Base-by-base conservation (phyloP, 352 stramenopile species). In the Pythium sukuiense region DNA sequence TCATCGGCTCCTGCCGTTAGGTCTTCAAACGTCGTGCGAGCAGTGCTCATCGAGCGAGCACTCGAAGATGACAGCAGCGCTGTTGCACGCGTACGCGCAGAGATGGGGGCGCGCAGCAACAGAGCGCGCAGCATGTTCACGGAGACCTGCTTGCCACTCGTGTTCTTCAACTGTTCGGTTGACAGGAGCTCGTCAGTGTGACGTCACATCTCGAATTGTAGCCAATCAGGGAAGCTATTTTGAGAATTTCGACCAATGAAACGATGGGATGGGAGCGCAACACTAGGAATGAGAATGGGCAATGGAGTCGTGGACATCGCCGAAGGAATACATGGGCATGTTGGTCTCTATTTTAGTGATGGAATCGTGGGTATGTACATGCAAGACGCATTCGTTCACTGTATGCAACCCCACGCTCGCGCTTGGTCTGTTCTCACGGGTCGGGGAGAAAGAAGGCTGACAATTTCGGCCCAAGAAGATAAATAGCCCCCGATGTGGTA, bases 1-100 rank as follows among this genome's bases (percentile, higher is more conserved):
- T 68, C 61, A 61, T 97, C 89, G 13, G 86, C 83, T 26, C 72
- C 76, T 4, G 80, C 81, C 35, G 83, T 88, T 52, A 94, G 69
- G 49, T 86, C 72, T 41, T 92, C 86, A 45, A 91, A 92, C 1
- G 65, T 73, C 33, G 74, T 63, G 20, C 79, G 83, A 9, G 50
- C 69, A 32, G 13, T 59, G 60, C 61, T 63, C 63, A 78, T 76
- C 6, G 63, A 13, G 27, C 64, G 64, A 32, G 12, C n/a, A 52
- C 16, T 6, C 20, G 20, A 20, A 41, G n/a, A 27, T 33, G 37
- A 32, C 46, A 58, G 18, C 50, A 48, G 41, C n/a, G 67, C 57
- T 24, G 74, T 68, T 8, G 64, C 62, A 39, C 41, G 39, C 37
- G 67, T 24, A 26, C 20, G 45, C 6, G n/a, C 11, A 14, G 20